A percentile compares a stretch with the other conserved stretches of the same genome.
phyloP scores from a whole-genome alignment of 176 grass and related monocot genomes.

The Eleusine indica region DNA sequence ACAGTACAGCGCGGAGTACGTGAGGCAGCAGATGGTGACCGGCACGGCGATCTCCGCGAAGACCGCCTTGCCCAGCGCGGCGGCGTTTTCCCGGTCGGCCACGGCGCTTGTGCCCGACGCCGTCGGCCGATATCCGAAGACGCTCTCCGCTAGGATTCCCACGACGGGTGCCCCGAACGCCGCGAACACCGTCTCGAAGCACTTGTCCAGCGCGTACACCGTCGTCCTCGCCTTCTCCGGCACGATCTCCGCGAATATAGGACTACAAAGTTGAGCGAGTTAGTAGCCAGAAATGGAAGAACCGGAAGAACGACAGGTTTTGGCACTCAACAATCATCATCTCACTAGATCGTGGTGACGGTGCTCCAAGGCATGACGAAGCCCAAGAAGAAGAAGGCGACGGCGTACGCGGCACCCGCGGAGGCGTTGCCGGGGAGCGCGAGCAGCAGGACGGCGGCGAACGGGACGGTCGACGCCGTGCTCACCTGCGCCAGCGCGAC shows the following conservation, averaged over 20 bases:
- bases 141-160: constrained; percentile 54
- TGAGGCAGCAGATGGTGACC: constrained; percentile 36
- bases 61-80: constrained; percentile 57
- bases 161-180: constrained; percentile 60
- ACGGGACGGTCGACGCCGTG: constrained; percentile 35
- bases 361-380: constrained; percentile 41
- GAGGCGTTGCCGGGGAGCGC: constrained; percentile 12
- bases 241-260: constrained; percentile 64
- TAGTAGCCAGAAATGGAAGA: not conserved
- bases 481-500: constrained; percentile 44
- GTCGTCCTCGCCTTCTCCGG: constrained; percentile 62
- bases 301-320: not conserved
- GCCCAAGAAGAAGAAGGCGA: constrained; percentile 36
- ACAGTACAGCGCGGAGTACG: constrained; percentile 54
- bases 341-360: constrained; percentile 47
- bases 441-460: constrained; percentile 31
- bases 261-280: constrained; percentile 28
- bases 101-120: not conserved
- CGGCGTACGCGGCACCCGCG: constrained; percentile 5
- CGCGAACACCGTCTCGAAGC: constrained; percentile 56
- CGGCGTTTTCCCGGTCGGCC: constrained; percentile 58
- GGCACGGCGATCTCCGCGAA: constrained; percentile 56
- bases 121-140: constrained; percentile 48
- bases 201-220: constrained; percentile 63
- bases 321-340: not conserved